Percentiles rank a stretch among this genome's conserved stretches.
These are phyloP conservation scores for Cicer pinnatifidum DNA, from an alignment of 306 rosid genomes.

Conservation along the genomic window DNA sequence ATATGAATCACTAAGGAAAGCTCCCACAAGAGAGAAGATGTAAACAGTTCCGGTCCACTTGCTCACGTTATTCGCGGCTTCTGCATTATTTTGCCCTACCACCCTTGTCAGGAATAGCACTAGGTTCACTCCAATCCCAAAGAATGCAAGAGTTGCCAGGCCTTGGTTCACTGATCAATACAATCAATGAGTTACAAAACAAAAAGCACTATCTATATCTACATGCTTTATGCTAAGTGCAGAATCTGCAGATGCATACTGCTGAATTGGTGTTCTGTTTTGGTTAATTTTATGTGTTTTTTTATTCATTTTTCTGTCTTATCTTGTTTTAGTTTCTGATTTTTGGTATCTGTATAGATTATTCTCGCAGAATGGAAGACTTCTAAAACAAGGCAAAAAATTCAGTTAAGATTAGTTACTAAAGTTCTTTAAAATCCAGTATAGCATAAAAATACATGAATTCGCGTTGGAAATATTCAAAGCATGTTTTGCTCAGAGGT, in stretches of 20 bases:
- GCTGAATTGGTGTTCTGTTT: constrained; percentile 3
- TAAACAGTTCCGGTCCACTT: constrained; percentile 97
- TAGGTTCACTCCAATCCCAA: constrained; percentile 92
- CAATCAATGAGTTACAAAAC: constrained; percentile 38
- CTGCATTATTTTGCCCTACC: constrained; percentile 78
- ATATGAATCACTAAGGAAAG: constrained; percentile 91
- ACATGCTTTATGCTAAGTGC: neutral
- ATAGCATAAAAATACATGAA: neutral
- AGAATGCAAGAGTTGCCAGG: constrained; percentile 88
- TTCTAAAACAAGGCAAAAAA: neutral
- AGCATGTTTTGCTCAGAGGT: too few relatives aligned
- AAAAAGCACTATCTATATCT: neutral
- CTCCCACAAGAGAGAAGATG: constrained; percentile 96
- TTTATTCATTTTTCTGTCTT: neutral
- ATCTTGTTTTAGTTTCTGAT: neutral
- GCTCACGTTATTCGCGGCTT: constrained; percentile 90
- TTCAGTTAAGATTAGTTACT: constrained; percentile 31
- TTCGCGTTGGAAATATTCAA: neutral
- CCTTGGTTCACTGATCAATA: constrained; percentile 84
- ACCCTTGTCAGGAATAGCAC: constrained; percentile 89
- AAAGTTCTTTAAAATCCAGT: neutral
- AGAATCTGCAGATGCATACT: neutral
- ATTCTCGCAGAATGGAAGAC: neutral
- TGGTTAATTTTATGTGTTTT: neutral
- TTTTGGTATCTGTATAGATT: neutral